Evolutionary conservation across 768 basidiomycete genomes (phyloP).

Genomic region (Fistulinella prunicolor): DNA sequence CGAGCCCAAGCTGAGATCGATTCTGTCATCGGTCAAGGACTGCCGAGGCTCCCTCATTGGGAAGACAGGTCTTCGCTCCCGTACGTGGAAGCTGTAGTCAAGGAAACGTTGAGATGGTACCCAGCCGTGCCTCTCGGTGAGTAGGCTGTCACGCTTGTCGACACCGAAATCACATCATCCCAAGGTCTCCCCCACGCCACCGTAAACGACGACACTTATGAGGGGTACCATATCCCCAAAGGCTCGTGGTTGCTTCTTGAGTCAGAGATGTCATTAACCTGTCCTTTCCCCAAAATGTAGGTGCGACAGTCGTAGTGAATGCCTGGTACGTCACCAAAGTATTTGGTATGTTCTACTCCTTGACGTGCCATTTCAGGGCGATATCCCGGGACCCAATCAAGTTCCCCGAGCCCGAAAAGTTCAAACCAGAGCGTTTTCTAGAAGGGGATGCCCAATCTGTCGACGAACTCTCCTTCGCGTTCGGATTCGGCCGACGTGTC

Average conservation of each 20-base stretch:
- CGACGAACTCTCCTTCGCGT: constrained; percentile 21
- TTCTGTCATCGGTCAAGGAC: constrained; percentile 12
- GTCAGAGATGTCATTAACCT: too few relatives aligned
- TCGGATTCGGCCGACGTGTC: constrained; percentile 44
- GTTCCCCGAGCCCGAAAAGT: constrained; percentile 37
- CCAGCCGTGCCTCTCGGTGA: constrained; percentile 13
- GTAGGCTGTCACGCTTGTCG: too few relatives aligned
- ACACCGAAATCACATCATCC: too few relatives aligned
- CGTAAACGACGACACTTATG: constrained; percentile 42
- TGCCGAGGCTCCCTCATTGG: constrained; percentile 19
- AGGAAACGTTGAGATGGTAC: constrained; percentile 26
- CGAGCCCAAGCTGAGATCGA: constrained; percentile 19
- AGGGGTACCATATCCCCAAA: constrained; percentile 49
- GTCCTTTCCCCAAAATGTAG: constrained; percentile 1
- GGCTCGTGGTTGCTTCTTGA: constrained; percentile 28
- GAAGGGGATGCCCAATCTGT: neutral
- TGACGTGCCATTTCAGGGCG: constrained; percentile 18
- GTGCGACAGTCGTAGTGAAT: constrained; percentile 21
- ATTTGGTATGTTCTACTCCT: too few relatives aligned
- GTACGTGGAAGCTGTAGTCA: constrained; percentile 19
- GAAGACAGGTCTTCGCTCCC: constrained; percentile 20
- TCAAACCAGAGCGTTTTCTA: constrained; percentile 39
- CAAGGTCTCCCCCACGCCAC: constrained; percentile 32
- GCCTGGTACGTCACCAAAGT: constrained; percentile 10
- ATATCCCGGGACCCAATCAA: constrained; percentile 36